A percentile compares a stretch with the other conserved stretches of the same genome.
These are phyloP conservation scores for Chaetomium globosum DNA, from an alignment of 2,329 filamentous ascomycete genomes.

Conservation along the genomic window DNA sequence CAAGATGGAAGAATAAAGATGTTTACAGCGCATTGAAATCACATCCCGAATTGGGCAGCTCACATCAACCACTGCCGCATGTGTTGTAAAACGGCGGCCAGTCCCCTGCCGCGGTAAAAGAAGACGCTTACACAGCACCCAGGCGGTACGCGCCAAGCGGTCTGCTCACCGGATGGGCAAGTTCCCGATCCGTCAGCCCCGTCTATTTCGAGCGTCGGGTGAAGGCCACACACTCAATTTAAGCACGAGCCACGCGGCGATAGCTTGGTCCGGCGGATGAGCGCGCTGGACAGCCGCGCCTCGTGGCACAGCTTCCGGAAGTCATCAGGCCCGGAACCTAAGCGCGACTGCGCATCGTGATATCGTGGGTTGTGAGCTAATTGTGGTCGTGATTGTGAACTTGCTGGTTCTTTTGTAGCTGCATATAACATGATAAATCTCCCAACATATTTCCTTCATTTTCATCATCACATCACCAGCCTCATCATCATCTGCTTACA, in stretches of 20 bases:
- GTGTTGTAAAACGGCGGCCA: background rate
- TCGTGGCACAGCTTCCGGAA: conserved; percentile 10
- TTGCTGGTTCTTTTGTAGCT: background rate
- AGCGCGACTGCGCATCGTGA: background rate
- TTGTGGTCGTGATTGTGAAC: background rate
- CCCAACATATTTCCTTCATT: background rate
- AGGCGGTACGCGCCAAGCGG: no score
- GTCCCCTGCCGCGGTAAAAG: conserved; percentile 1
- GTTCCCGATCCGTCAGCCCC: conserved; percentile 7
- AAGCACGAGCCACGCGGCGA: conserved; percentile 4
- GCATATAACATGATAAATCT: background rate
- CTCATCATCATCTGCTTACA: background rate
- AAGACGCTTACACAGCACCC: no score
- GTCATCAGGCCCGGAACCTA: background rate
- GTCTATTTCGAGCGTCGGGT: background rate
- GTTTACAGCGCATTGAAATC: no score
- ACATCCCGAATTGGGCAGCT: no score
- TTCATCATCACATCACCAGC: conserved; percentile 8
- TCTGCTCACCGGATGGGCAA: conserved; percentile 11
- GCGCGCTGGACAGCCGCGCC: conserved; percentile 1
- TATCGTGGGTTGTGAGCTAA: background rate
- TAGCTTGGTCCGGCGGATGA: background rate
- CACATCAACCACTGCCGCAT: no score
- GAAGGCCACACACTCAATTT: background rate
- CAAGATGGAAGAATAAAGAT: no score